Evolutionary conservation across 2,329 filamentous ascomycete species (phyloP), one percentile per base, ranked within the genome.

Genomic region (Calonectria pteridis): DNA sequence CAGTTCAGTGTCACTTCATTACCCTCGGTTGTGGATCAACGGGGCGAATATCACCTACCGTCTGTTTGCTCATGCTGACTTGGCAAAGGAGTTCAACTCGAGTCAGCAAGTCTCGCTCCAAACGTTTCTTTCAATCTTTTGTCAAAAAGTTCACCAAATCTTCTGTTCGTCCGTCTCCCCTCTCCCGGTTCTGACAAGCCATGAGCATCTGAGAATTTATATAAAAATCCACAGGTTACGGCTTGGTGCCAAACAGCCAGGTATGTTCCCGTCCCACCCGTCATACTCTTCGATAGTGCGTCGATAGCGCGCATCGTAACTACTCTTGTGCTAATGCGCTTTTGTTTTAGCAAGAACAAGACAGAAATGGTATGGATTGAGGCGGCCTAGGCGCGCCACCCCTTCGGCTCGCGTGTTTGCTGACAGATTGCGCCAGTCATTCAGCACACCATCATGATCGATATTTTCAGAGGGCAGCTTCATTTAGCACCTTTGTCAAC

Each of bases 401-500:
- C 29, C 14, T 37, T 37, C 10, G 37, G 20, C 11, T 59, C n/a
- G 31, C 31, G n/a, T 26, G 53, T 50, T 37, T 62, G 35, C 76
- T 79, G 53, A 78, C 59, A 67, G 55, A 63, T 53, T 69, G 33
- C 64, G n/a, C 63, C 20, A 79, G 77, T 76, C 6, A 79, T 79
- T 26, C 77, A 79, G 49, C 77, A 79, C 63, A 72, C 63, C 9
- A 26, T 79, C 46, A 79, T 79, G 4, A 63, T 76, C 31, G 72
- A 79, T 51, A 51, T 79, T 46, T 79, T 79, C 28, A 73, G 73
- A 63, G 77, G 77, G 2, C 75, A 69, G 26, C 77, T 78, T 71
- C 71, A 79, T 11, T 69, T 79, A 53, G 67, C 77, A 13, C 77
- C 77, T 4, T 51, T 79, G 14, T 26, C 53, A 59, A 26, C 31